phyloP scores from a whole-genome alignment of 257 asterid genomes.

The Penstemon barbatus region DNA sequence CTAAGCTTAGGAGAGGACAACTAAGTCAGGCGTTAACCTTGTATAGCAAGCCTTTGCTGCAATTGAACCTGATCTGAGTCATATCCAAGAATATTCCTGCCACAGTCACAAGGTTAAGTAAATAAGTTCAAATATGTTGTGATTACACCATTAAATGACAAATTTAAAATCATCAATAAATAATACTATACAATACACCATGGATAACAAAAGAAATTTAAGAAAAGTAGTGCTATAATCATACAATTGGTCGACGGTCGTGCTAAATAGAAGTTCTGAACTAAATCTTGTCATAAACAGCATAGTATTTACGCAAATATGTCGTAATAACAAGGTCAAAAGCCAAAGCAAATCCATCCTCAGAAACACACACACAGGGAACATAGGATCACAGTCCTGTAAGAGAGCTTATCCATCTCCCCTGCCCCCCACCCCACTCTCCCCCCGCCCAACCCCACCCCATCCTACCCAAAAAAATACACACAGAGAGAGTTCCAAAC shows the following conservation, averaged over 20 bases:
- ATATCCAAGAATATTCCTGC: constrained; percentile 70
- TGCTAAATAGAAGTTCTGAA: background rate
- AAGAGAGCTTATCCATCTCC: too few relatives aligned
- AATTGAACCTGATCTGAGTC: constrained; percentile 60
- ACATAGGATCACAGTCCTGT: too few relatives aligned
- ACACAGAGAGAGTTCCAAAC: too few relatives aligned
- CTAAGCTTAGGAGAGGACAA: constrained; percentile 19
- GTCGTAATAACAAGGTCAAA: background rate
- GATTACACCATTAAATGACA: background rate
- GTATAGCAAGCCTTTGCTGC: constrained; percentile 49
- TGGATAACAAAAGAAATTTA: too few relatives aligned
- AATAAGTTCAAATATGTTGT: constrained; percentile 20
- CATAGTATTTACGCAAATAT: too few relatives aligned
- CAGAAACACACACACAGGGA: too few relatives aligned
- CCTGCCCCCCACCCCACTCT: too few relatives aligned
- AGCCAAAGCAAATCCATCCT: too few relatives aligned
- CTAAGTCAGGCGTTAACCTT: constrained; percentile 53
- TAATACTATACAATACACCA: background rate
- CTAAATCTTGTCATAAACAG: background rate
- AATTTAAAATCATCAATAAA: background rate
- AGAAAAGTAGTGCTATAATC: too few relatives aligned
- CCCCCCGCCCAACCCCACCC: too few relatives aligned
- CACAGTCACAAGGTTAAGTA: constrained; percentile 27
- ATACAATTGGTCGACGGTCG: background rate
- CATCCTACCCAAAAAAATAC: too few relatives aligned